Percentiles rank a stretch among this genome's conserved stretches.
Evolutionary conservation across 805 yeast species (phyloP).

Genomic region (Blastobotrys americana): DNA sequence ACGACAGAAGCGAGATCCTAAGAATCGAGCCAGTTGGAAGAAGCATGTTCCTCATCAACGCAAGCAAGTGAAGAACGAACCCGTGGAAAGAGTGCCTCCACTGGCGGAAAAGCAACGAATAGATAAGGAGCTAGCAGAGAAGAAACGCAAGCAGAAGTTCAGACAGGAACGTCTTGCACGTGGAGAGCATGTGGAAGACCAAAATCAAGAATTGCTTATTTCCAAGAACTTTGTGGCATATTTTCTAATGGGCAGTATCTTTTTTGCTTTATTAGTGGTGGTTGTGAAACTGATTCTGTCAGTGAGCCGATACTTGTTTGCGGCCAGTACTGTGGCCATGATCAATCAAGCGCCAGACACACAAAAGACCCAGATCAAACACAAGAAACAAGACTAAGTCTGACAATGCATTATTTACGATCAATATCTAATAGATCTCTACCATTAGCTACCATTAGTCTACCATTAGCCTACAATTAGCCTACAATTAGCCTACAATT

Average conservation of each 20-base stretch:
- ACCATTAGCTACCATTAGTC: no score
- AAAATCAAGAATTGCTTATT: not conserved
- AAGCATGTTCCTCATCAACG: slow-evolving; percentile 15
- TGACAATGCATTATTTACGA: no score
- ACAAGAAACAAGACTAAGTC: no score
- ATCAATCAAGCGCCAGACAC: not conserved
- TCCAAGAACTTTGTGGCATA: slow-evolving; percentile 1
- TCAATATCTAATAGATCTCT: no score
- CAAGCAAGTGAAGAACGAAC: slow-evolving; percentile 18
- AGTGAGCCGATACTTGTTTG: not conserved
- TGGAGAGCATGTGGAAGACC: not conserved
- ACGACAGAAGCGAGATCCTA: slow-evolving; percentile 22
- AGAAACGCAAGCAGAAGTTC: not conserved
- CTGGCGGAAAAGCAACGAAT: slow-evolving; percentile 1
- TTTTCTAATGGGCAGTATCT: not conserved
- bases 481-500: no score
- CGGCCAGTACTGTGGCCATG: not conserved
- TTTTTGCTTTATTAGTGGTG: not conserved
- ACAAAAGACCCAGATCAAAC: no score
- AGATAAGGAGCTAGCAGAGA: no score
- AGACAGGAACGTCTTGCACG: not conserved
- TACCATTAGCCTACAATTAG: no score
- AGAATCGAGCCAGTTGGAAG: slow-evolving; percentile 22
- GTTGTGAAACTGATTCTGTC: not conserved
- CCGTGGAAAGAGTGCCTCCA: slow-evolving; percentile 8